Conservation (phyloP, 345 rosid genomes). For the Boechera stricta region DNA sequence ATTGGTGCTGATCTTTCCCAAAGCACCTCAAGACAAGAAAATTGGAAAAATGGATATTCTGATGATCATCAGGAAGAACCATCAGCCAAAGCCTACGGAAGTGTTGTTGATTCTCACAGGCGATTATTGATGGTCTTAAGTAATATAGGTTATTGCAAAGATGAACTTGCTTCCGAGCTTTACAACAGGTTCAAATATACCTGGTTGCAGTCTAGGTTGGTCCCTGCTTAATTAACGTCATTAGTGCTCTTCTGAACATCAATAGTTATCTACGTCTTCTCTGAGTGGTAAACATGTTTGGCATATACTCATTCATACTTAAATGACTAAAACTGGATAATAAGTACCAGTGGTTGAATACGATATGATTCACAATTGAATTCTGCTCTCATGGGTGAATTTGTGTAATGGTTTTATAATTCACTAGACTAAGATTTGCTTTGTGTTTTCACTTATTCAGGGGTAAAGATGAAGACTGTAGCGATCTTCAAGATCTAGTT, state of each 20-base stretch:
- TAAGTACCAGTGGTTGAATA: neutral
- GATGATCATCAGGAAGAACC: slow-evolving; percentile 52
- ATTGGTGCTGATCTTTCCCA: slow-evolving; percentile 45
- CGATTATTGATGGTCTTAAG: slow-evolving; percentile 84
- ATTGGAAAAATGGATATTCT: slow-evolving; percentile 69
- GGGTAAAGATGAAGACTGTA: slow-evolving; percentile 65
- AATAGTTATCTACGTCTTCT: slow-evolving; percentile 3
- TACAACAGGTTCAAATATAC: slow-evolving; percentile 77
- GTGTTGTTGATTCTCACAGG: slow-evolving; percentile 74
- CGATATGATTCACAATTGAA: slow-evolving; percentile 6
- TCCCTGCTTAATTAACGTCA: slow-evolving; percentile 27
- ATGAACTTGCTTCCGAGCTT: slow-evolving; percentile 80
- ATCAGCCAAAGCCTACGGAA: slow-evolving; percentile 63
- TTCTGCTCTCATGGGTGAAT: slow-evolving; percentile 5
- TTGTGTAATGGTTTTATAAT: neutral
- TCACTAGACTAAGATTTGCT: neutral
- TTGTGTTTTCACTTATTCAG: slow-evolving; percentile 47
- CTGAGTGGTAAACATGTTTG: slow-evolving; percentile 3
- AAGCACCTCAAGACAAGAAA: slow-evolving; percentile 52
- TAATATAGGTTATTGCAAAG: slow-evolving; percentile 97
- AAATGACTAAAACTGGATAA: slow-evolving; percentile 17
- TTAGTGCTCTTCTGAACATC: slow-evolving; percentile 26
- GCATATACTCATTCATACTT: slow-evolving; percentile 5
- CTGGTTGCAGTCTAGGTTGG: slow-evolving; percentile 79
- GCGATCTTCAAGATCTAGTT: slow-evolving; percentile 78